Evolutionary conservation across 2,329 filamentous ascomycete species (phyloP), one percentile per base, ranked within the genome.

Genomic region (Talaromyces pinophilus): DNA sequence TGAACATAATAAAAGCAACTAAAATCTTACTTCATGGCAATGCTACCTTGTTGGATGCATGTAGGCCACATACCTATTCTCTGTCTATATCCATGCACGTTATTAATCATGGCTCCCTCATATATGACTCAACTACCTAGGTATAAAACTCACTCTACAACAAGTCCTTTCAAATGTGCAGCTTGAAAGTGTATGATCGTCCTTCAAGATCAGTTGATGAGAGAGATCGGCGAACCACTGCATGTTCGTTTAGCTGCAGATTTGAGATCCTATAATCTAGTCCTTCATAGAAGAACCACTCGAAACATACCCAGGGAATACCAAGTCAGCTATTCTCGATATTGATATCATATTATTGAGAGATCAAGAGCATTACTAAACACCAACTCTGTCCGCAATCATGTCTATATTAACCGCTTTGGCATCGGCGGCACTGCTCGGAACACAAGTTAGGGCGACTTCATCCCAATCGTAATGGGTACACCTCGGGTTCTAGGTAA

Each of bases 401-500:
- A 59, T 59, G 57, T 30, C 19, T 11, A 1, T 35, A 5, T 28
- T 44, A 8, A 30, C 13, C 8, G 15, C 19, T 28, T 33, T 62
- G 13, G 35, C 61, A 38, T 28, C 38, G 33, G 35, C 38, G 4
- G 25, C 62, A 1, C 50, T 63, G 4, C 50, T 63, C 4, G 62
- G 54, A 50, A 33, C 13, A 19, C 61, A 57, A 15, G 60, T 50
- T 40, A 62, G 42, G 15, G 60, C 64, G 44, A 59, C 33, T 64
- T 66, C 25, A 63, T 59, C 35, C 64, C 64, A 50, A 63, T 44
- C 5, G 65, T 66, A 15, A 48, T 33, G 44, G 60, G 65, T 35
- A 67, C 66, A 40, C 66, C 67, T 2, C 64, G 67, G 55, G 40
- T 68, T 3, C 30, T 70, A 17, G 67, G 67, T 2, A 62, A 67